A percentile compares a stretch with the other conserved stretches of the same genome.
Conservation (phyloP, 2,329 filamentous ascomycete species). For the Aspergillus spinulosporus region DNA sequence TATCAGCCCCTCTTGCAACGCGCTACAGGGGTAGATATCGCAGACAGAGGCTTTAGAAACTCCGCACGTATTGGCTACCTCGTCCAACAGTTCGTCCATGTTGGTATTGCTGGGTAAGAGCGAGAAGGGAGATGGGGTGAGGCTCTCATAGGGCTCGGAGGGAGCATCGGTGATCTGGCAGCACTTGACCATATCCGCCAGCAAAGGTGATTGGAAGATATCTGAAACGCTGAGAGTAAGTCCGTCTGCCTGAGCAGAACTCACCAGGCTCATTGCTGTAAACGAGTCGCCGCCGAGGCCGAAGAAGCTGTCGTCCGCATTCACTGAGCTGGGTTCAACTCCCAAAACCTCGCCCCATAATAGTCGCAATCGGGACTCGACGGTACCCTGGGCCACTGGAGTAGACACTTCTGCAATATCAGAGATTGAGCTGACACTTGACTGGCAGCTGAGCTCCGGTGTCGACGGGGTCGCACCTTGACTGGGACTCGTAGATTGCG, state of each 20-base stretch:
- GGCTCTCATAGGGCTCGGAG: neutral
- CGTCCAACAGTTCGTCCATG: slow-evolving; percentile 26
- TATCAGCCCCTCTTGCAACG: slow-evolving; percentile 48
- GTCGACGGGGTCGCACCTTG: no score
- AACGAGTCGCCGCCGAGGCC: slow-evolving; percentile 50
- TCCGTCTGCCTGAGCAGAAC: slow-evolving; percentile 42
- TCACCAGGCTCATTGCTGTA: slow-evolving; percentile 50
- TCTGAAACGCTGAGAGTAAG: slow-evolving; percentile 44
- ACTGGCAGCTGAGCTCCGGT: no score
- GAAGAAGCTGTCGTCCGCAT: slow-evolving; percentile 49
- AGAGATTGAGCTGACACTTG: no score
- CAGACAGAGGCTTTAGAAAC: slow-evolving; percentile 31
- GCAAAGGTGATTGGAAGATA: slow-evolving; percentile 47
- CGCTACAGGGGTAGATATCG: slow-evolving; percentile 47
- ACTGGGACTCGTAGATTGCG: no score
- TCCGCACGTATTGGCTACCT: slow-evolving; percentile 33
- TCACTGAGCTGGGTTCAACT: slow-evolving; percentile 39
- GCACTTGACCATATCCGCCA: slow-evolving; percentile 45
- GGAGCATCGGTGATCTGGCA: slow-evolving; percentile 20
- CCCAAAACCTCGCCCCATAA: slow-evolving; percentile 45
- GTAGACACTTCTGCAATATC: no score
- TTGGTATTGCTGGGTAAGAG: slow-evolving; percentile 25
- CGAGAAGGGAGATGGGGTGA: slow-evolving; percentile 21
- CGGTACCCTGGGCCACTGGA: no score
- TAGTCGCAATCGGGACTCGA: slow-evolving; percentile 29